Evolutionary conservation across 2,329 filamentous ascomycete genomes (phyloP).

Genomic region (Fusarium coicis): DNA sequence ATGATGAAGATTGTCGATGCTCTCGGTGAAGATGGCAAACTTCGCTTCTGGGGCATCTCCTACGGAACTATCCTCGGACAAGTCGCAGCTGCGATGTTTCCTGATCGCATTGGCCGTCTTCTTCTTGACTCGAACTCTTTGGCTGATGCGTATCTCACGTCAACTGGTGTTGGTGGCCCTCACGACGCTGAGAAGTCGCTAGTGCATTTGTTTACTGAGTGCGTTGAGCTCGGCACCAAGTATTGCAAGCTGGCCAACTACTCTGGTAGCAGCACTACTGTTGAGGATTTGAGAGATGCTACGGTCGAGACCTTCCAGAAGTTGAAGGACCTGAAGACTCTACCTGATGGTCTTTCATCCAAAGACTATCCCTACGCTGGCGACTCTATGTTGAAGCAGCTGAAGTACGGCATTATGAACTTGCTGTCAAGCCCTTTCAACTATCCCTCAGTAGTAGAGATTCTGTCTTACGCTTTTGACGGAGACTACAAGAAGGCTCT

Average conservation of each 20-base stretch:
- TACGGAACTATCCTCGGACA: slow-evolving; percentile 40
- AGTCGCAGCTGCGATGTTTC: slow-evolving; percentile 38
- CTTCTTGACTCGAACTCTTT: slow-evolving; percentile 36
- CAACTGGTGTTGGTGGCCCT: slow-evolving; percentile 12
- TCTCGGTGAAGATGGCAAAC: slow-evolving; percentile 48
- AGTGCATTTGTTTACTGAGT: slow-evolving; percentile 23
- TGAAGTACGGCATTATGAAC: slow-evolving; percentile 25
- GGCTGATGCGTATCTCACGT: slow-evolving; percentile 23
- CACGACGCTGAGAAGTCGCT: slow-evolving; percentile 27
- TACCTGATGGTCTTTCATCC: slow-evolving; percentile 8
- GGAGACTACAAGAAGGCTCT: slow-evolving; percentile 25
- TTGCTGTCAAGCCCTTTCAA: slow-evolving; percentile 1
- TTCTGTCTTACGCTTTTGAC: slow-evolving; percentile 4
- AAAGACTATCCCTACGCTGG: slow-evolving; percentile 8
- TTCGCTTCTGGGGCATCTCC: slow-evolving; percentile 50
- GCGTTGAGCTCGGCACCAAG: slow-evolving; percentile 20
- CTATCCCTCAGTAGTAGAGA: slow-evolving; percentile 5
- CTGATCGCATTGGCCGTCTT: slow-evolving; percentile 36
- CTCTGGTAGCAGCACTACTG: slow-evolving; percentile 18
- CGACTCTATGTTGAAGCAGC: slow-evolving; percentile 11
- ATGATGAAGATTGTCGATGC: slow-evolving; percentile 54
- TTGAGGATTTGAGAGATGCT: slow-evolving; percentile 13
- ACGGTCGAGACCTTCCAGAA: slow-evolving; percentile 11
- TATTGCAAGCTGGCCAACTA: slow-evolving; percentile 26
- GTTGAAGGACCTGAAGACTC: background rate